Base-by-base conservation (phyloP, 108 stramenopile genomes). In the Discostella pseudostelligera region DNA sequence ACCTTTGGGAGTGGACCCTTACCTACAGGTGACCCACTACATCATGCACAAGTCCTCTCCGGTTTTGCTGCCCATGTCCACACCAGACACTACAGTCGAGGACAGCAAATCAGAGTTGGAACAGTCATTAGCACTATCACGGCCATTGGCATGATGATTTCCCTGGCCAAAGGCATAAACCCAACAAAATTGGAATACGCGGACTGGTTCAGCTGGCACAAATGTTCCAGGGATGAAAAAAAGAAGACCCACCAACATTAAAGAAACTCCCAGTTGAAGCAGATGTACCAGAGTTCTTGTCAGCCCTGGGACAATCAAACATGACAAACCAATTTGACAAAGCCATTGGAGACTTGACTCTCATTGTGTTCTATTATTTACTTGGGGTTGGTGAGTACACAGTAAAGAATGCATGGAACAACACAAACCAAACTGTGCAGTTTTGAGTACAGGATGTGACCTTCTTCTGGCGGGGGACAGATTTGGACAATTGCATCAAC, bases 1-100 rank as follows among this genome's bases (percentile, higher is more conserved):
- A 7, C 65, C 65, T 66, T 4, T 62, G 62, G 62, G 62, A 26
- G 47, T 62, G 32, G 62, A 62, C 62, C 62, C 62, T 48, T 3
- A 17, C 40, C 25, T 53, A 26, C 50, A 26, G 25, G 24, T 10
- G 7, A 28, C 26, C 10, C 7, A 7, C 8, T 26, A 26, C 50
- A 53, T 8, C 50, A 13, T 10, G 50, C 25, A 3, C 50, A 24
- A 13, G 22, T 8, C 50, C 50, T 53, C 24, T 21, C 50, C 8
- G 50, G 50, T 2, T 53, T 53, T 11, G 25, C 25, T 9, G 50
- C 25, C 7, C 22, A 6, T 8, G 25, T 26, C 25, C 50, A 24
- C 0, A 26, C 5, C 3, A 24, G 50, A 13, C 5, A 8, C 50
- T 53, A 26, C 25, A 13, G 50, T 13, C 8, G 50, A 26, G 25